These are phyloP conservation scores for Licmophora abbreviata DNA, from an alignment of 108 stramenopile genomes.

Conservation along the genomic window DNA sequence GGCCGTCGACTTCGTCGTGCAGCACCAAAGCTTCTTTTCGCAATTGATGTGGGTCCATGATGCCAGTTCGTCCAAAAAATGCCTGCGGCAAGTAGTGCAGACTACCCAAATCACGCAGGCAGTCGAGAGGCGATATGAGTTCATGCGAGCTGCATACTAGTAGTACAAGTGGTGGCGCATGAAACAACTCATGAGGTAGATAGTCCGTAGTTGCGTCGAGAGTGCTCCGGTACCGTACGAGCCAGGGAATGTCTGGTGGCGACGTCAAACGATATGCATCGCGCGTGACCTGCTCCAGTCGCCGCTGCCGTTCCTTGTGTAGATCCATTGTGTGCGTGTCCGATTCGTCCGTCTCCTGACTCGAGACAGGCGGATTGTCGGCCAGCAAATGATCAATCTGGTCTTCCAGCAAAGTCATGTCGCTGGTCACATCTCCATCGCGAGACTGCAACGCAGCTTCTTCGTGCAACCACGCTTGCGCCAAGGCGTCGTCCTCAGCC, in stretches of 20 bases:
- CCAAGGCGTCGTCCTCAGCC: conserved; percentile 23
- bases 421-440: conserved; percentile 41
- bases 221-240: conserved; percentile 55
- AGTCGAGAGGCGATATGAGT: conserved; percentile 26
- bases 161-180: conserved; percentile 32
- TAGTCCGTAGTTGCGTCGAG: conserved; percentile 57
- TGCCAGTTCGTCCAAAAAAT: conserved; percentile 37
- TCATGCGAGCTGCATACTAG: conserved; percentile 35
- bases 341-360: background rate
- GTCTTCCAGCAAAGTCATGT: conserved; percentile 53
- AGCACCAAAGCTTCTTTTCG: conserved; percentile 66
- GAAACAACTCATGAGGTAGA: conserved; percentile 39
- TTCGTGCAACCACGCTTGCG: conserved; percentile 19
- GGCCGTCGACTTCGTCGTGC: conserved; percentile 64
- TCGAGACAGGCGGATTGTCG: conserved; percentile 9
- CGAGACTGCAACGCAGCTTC: background rate
- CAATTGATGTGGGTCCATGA: conserved; percentile 55
- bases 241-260: conserved; percentile 55
- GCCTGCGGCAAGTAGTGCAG: conserved; percentile 55
- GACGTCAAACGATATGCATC: conserved; percentile 61
- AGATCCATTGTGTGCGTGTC: conserved; percentile 6
- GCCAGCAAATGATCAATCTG: conserved; percentile 52
- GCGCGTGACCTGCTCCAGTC: conserved; percentile 35
- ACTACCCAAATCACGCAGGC: conserved; percentile 24
- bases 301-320: conserved; percentile 17